These are phyloP conservation scores for Acrasis kona DNA, from an alignment of 78 protist species.

Conservation along the genomic window DNA sequence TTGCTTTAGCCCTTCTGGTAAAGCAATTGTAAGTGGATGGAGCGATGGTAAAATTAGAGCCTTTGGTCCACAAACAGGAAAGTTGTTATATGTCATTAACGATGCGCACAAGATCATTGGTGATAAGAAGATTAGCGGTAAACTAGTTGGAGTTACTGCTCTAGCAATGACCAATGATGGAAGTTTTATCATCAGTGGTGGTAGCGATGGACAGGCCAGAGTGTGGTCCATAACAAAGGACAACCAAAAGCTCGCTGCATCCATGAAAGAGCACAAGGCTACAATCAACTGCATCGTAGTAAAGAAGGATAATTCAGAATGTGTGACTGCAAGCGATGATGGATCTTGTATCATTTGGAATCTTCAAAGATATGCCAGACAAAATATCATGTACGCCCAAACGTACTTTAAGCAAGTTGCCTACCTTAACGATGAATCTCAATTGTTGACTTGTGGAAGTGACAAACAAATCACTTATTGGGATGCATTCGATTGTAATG, in stretches of 20 bases:
- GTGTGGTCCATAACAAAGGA: slow-evolving; percentile 36
- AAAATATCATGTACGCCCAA: slow-evolving; percentile 6
- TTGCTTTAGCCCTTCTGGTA: slow-evolving; percentile 34
- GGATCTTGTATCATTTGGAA: slow-evolving; percentile 62
- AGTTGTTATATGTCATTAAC: slow-evolving; percentile 38
- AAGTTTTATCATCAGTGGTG: slow-evolving; percentile 32
- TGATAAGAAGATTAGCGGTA: slow-evolving; percentile 14
- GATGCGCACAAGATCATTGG: slow-evolving; percentile 46
- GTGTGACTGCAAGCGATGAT: slow-evolving; percentile 41
- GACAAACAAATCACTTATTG: slow-evolving; percentile 55
- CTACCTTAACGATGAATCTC: slow-evolving; percentile 49
- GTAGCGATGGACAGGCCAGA: slow-evolving; percentile 43
- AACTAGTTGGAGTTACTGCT: slow-evolving; percentile 39
- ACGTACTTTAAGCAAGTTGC: slow-evolving; percentile 22
- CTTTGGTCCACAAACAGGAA: slow-evolving; percentile 65
- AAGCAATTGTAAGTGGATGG: slow-evolving; percentile 36
- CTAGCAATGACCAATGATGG: slow-evolving; percentile 12
- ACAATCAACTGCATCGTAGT: slow-evolving; percentile 23
- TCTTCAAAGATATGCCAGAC: slow-evolving; percentile 7
- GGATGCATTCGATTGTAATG: slow-evolving; percentile 39
- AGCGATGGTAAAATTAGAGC: slow-evolving; percentile 60
- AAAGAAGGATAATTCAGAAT: slow-evolving; percentile 24
- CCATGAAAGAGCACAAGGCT: slow-evolving; percentile 59
- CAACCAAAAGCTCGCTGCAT: slow-evolving; percentile 22
- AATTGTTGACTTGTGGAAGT: slow-evolving; percentile 49